A percentile compares a stretch with the other conserved stretches of the same genome.
Evolutionary conservation across 2,329 filamentous ascomycete species (phyloP).

Genomic region (Alternaria tenuissima): DNA sequence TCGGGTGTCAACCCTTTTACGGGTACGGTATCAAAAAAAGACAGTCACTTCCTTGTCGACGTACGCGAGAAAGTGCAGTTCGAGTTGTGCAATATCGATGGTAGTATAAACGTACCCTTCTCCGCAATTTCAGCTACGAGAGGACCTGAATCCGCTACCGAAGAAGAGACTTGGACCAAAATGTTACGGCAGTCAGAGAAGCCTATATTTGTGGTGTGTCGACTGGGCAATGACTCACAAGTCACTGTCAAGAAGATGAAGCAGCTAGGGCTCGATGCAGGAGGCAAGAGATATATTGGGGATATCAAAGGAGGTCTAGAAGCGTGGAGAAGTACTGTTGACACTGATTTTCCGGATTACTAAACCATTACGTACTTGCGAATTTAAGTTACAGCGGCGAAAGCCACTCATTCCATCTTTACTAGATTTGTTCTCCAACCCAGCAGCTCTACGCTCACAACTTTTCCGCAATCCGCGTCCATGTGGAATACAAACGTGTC

Average conservation of each 20-base stretch:
- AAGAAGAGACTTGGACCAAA: slow-evolving; percentile 39
- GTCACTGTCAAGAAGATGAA: slow-evolving; percentile 71
- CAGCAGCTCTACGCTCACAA: slow-evolving; percentile 21
- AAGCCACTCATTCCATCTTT: slow-evolving; percentile 8
- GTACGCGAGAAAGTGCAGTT: slow-evolving; percentile 87
- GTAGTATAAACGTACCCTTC: slow-evolving; percentile 78
- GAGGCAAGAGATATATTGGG: slow-evolving; percentile 67
- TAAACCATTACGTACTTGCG: slow-evolving; percentile 33
- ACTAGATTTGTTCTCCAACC: slow-evolving; percentile 24
- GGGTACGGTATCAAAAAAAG: slow-evolving; percentile 37
- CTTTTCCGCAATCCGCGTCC: slow-evolving; percentile 4
- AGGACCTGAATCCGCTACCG: slow-evolving; percentile 1
- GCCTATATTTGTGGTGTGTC: slow-evolving; percentile 76
- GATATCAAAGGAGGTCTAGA: slow-evolving; percentile 76
- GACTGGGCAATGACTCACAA: slow-evolving; percentile 82
- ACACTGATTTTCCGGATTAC: slow-evolving; percentile 66
- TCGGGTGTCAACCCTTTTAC: slow-evolving; percentile 46
- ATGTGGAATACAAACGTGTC: slow-evolving; percentile 30
- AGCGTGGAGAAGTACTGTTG: slow-evolving; percentile 76
- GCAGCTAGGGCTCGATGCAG: slow-evolving; percentile 63
- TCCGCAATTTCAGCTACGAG: slow-evolving; percentile 58
- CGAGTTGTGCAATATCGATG: slow-evolving; percentile 77
- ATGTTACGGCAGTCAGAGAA: slow-evolving; percentile 45
- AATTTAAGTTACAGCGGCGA: neutral
- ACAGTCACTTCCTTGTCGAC: slow-evolving; percentile 73